Base-by-base conservation (phyloP, 2,329 filamentous ascomycete genomes). In the Proliferodiscus dingleyae region DNA sequence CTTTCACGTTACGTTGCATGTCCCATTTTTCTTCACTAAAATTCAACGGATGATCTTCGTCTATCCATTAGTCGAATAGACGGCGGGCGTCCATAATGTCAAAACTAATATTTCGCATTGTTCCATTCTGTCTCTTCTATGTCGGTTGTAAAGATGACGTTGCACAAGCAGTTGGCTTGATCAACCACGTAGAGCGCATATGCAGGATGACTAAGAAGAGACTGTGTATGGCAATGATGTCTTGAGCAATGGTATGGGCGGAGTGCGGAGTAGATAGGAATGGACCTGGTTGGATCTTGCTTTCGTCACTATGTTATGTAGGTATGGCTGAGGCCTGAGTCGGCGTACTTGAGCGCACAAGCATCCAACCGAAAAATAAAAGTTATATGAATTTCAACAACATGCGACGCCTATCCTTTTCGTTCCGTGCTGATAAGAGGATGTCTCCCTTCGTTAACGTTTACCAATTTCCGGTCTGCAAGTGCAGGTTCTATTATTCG, bases 31-130 rank as follows among this genome's bases (percentile, higher is more conserved):
- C 22, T 23, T n/a, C 24, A 15, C 29, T 11, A 45, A 48, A 45
- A 48, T 26, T 18, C 19, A 21, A 37, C 4, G 11, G 34, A 21
- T 13, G 34, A 19, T 19, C 19, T 41, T 41, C 5, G 26, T 8
- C 18, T 4, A 33, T 40, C 32, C 11, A 42, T 29, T 30, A 24
- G 41, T 16, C 37, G 37, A 39, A 34, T 26, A 24, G 21, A 26
- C 43, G 36, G 18, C 23, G 18, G 37, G 19, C 22, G 11, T 32
- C 42, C 18, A 21, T 40, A 45, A 40, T 45, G 37, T 45, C 43
- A 45, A 37, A n/a, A 45, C 22, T 45, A 45, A 45, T 45, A 45
- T 15, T 26, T 41, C 33, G 4, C 16, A 18, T 9, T 21, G 9
- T 9, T 41, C 22, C 39, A 8, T 32, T 21, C 33, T 21, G 15